Percentiles rank a stretch among this genome's conserved stretches.
Evolutionary conservation across 768 basidiomycete species (phyloP).

Genomic region (Agrocybe praecox): DNA sequence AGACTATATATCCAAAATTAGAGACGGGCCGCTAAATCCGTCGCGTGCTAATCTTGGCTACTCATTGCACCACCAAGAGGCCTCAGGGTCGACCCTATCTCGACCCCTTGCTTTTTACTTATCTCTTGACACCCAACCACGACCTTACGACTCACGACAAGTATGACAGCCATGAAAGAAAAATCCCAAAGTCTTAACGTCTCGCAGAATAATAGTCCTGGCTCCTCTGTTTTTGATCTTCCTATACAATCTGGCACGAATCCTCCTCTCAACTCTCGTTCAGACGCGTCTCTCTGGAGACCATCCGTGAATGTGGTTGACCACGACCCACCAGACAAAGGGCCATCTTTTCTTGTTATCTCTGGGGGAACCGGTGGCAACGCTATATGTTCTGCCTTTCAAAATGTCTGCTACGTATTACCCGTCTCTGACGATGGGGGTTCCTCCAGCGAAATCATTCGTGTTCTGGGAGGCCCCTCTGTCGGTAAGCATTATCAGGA

Average conservation of each 20-base stretch:
- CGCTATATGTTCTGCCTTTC: constrained; percentile 85
- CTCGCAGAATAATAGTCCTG: constrained; percentile 52
- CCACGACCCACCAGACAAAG: constrained; percentile 11
- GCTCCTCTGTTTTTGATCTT: constrained; percentile 77
- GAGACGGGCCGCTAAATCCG: not conserved
- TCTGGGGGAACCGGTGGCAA: constrained; percentile 97
- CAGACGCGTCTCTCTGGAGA: constrained; percentile 9
- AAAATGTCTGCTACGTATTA: constrained; percentile 76
- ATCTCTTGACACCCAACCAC: not conserved
- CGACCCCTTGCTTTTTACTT: not conserved
- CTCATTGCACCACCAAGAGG: no score
- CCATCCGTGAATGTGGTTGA: constrained; percentile 1
- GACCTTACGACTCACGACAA: not conserved
- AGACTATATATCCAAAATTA: not conserved
- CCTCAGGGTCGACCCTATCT: not conserved
- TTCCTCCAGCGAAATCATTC: constrained; percentile 92
- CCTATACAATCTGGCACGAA: constrained; percentile 46
- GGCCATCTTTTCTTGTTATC: constrained; percentile 68
- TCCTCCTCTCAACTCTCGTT: constrained; percentile 7
- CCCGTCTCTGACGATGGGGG: constrained; percentile 97
- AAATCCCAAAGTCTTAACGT: constrained; percentile 14
- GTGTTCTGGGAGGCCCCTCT: constrained; percentile 86
- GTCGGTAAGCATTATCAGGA: constrained; percentile 51
- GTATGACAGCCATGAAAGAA: constrained; percentile 1
- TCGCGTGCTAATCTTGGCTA: not conserved